These are phyloP conservation scores for Blastocladiella britannica DNA, from an alignment of 192 early-diverging fungal genomes.

Conservation along the genomic window DNA sequence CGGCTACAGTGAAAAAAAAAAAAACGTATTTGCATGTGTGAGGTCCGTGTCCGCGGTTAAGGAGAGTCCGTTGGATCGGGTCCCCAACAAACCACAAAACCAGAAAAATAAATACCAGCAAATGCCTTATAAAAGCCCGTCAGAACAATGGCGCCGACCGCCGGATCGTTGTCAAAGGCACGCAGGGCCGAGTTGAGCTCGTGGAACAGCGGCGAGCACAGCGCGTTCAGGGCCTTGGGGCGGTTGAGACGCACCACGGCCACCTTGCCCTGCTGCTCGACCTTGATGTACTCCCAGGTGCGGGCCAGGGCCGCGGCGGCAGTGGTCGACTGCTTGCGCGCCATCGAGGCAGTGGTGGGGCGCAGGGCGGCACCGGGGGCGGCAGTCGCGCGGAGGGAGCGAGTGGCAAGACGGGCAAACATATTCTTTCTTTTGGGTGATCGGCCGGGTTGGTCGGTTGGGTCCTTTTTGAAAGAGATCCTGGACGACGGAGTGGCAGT, in stretches of 20 bases:
- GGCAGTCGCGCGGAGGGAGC: not conserved
- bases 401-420: too few relatives aligned
- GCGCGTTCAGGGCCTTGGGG: conserved; percentile 90
- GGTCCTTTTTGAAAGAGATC: too few relatives aligned
- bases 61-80: not conserved
- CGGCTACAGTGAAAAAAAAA: conserved; percentile 29
- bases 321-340: too few relatives aligned
- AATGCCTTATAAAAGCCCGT: conserved; percentile 92
- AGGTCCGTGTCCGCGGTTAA: not conserved
- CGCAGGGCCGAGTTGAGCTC: conserved; percentile 77
- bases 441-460: too few relatives aligned
- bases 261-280: conserved; percentile 57
- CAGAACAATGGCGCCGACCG: conserved; percentile 75
- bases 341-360: too few relatives aligned
- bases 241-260: conserved; percentile 79
- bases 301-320: not conserved
- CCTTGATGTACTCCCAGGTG: conserved; percentile 19
- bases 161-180: conserved; percentile 49
- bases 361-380: not conserved
- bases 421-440: too few relatives aligned
- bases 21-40: not conserved
- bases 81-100: not conserved
- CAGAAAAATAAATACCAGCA: conserved; percentile 49
- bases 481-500: too few relatives aligned
- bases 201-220: conserved; percentile 73